Evolutionary conservation across 352 stramenopile species (phyloP), one percentile per base, ranked within the genome.

Genomic region (Globisporangium alternatum): DNA sequence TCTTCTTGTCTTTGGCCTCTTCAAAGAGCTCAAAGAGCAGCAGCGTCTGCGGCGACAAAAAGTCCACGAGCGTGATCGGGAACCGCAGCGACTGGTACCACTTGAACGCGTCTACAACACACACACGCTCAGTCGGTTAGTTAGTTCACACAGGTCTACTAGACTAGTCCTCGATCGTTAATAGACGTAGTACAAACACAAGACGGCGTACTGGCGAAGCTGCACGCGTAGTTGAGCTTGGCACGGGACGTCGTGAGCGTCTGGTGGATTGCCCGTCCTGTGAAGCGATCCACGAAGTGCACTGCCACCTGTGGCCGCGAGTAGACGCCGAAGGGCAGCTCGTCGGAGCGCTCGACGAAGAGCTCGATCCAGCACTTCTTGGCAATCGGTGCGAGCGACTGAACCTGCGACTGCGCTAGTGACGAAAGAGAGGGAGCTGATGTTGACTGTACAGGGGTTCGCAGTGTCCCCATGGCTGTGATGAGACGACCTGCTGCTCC

Each of bases 11-110:
- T 41, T n/a, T 62, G 41, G 17, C 21, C 6, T 60, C n/a, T 30
- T 89, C 74, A 13, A 89, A 53, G 8, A 92, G 59, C 56, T 92
- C 83, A 31, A 90, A 72, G 9, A 92, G 60, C 22, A 92, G 13
- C 15, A 86, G 53, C 13, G 72, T 70, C 43, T 69, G 71, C 1
- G 81, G 77, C 10, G 70, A 74, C 0, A 88, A 15, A 21, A 83
- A 76, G 0, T 75, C 68, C 5, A 41, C 47, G 39, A 87, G 62
- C 45, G 69, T 56, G n/a, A 79, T 28, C 1, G 69, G 59, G 21
- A 84, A 65, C 13, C 45, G 37, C 6, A 86, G 62, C 30, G 69
- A 22, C 72, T 86, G 59, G 37, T 77, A 73, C 82, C 82, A 91
- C 64, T 80, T 71, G 37, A 91, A 86, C 0, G 69, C 62, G 48